Evolutionary conservation across 1,139 yeast species (phyloP), one percentile per base, ranked within the genome.

Genomic region (Yamadazyma dendronema): DNA sequence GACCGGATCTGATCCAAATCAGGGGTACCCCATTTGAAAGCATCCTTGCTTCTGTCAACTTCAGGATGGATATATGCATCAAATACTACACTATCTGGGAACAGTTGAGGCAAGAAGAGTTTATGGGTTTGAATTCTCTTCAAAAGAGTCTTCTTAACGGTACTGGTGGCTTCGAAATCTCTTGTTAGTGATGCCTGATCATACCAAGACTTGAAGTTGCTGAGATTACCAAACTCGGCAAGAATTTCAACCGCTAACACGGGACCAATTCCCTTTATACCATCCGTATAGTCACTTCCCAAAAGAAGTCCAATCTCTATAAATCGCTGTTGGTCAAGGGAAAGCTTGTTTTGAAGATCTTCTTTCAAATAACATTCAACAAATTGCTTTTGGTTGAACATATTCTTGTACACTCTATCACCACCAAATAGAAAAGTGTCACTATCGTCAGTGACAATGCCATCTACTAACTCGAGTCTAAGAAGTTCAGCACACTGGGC

Each of bases 401-500:
- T 84, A 59, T 94, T 92, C 51, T 89, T 85, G 61, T 90, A 92
- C 2, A 94, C 78, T 31, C 70, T 72, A 38, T 80, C 80, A 1
- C 96, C 97, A 0, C 97, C 98, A 66, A 94, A 94, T 31, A 94
- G 61, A 51, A 94, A 92, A 37, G 96, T 89, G 73, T 94, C 99
- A 49, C 96, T 87, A 67, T 94, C 99, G 58, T 94, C 99, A 0
- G 98, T 94, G 14, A 94, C 83, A 15, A 92, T 85, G 0, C 98
- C 99, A 59, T 94, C 98, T 2, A 92, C 97, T 17, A 92, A 67
- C 0, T 77, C 77, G 13, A 88, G 58, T 17, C 62, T 59, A 34
- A 78, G 61, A 9, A 92, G 62, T 47, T 82, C 87, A 0, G 96
- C 97, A 61, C 98, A 92, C 54, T 92, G 98, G 0, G 97, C 97